These are phyloP conservation scores for Desmodesmus armatus DNA, from an alignment of 139 green algal species.

Conservation along the genomic window DNA sequence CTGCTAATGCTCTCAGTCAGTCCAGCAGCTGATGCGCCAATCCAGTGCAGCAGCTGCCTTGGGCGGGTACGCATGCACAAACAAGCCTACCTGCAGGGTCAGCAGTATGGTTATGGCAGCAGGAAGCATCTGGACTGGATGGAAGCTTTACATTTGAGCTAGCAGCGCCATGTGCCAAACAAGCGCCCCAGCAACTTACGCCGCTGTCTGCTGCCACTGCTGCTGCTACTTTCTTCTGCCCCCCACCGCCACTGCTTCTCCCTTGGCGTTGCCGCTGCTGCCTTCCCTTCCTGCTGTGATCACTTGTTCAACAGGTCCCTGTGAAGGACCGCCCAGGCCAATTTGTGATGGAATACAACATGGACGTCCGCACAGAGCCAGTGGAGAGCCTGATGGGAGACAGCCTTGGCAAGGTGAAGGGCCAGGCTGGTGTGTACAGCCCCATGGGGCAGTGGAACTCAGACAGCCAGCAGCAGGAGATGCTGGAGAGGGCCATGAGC, in stretches of 20 bases:
- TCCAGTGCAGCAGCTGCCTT: no score
- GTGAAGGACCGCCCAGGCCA: constrained; percentile 34
- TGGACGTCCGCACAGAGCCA: constrained; percentile 33
- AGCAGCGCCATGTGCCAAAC: no score
- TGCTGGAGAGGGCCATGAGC: not conserved
- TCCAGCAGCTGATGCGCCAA: no score
- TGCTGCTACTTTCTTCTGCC: not conserved
- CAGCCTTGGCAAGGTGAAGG: not conserved
- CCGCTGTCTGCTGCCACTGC: not conserved
- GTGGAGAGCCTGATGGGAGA: constrained; percentile 23
- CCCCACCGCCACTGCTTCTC: not conserved
- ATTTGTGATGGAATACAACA: constrained; percentile 36
- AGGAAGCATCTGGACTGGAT: no score
- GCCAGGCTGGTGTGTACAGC: constrained; percentile 16
- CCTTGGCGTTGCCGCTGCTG: not conserved
- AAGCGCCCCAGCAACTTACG: no score
- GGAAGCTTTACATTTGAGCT: no score
- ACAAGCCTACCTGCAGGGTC: not conserved
- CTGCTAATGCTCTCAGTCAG: no score
- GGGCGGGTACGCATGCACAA: no score
- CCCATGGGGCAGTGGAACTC: not conserved
- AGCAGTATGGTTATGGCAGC: no score
- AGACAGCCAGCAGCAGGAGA: constrained; percentile 9
- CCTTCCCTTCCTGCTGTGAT: no score
- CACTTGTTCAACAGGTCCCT: constrained; percentile 27